phyloP scores from a whole-genome alignment of 2,329 filamentous ascomycete species.

The Ascochyta fabae region DNA sequence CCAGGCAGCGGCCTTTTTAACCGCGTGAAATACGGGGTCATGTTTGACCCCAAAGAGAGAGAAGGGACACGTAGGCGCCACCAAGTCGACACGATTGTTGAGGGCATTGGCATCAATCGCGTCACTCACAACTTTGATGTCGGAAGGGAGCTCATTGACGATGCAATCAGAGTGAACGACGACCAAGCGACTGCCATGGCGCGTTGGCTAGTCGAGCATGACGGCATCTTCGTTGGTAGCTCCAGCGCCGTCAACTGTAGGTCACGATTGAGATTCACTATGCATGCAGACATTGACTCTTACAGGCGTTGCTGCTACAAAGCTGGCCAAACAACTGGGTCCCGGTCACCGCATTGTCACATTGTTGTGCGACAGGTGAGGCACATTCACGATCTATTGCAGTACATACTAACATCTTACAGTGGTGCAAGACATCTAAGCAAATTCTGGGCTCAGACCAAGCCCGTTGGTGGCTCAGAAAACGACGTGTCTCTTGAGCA shows the following conservation, averaged over 20 bases:
- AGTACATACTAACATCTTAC: constrained; percentile 20
- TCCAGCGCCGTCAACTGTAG: constrained; percentile 94
- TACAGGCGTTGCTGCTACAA: constrained; percentile 70
- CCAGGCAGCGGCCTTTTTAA: constrained; percentile 94
- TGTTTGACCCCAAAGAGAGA: constrained; percentile 87
- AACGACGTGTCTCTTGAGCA: constrained; percentile 62
- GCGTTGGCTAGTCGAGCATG: constrained; percentile 92
- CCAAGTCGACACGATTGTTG: constrained; percentile 95
- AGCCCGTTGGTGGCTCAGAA: constrained; percentile 63
- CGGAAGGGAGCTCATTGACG: constrained; percentile 84
- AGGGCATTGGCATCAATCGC: constrained; percentile 94
- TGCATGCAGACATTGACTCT: constrained; percentile 22
- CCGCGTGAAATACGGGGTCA: constrained; percentile 88
- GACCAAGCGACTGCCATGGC: constrained; percentile 91
- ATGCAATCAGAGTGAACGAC: constrained; percentile 88
- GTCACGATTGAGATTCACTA: constrained; percentile 32
- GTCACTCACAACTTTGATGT: constrained; percentile 93
- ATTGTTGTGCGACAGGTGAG: constrained; percentile 72
- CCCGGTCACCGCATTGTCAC: constrained; percentile 72
- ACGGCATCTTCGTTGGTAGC: constrained; percentile 93
- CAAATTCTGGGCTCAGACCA: constrained; percentile 82
- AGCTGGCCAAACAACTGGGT: constrained; percentile 70
- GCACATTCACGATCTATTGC: background rate
- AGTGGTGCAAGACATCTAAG: constrained; percentile 77
- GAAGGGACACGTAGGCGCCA: constrained; percentile 88